Evolutionary conservation across 352 stramenopile genomes (phyloP).

Genomic region (Globisporangium echinulatum): DNA sequence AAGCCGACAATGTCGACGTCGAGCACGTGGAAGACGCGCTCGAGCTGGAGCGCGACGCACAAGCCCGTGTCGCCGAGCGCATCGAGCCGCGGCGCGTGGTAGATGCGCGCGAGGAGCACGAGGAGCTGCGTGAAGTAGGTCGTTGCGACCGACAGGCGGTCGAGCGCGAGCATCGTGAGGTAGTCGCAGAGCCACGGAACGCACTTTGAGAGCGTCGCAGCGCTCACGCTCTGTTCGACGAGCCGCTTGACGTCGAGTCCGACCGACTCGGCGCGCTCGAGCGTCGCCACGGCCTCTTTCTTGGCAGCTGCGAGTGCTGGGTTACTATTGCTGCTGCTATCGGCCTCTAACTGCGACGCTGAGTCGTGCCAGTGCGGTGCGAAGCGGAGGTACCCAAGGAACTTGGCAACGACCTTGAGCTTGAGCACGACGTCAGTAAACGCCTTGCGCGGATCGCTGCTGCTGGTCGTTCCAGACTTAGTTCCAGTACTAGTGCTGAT

Average conservation of each 20-base stretch:
- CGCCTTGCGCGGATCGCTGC: constrained; percentile 36
- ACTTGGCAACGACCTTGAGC: constrained; percentile 62
- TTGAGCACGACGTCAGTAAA: constrained; percentile 57
- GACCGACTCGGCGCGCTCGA: constrained; percentile 25
- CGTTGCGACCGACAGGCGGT: constrained; percentile 41
- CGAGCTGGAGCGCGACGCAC: constrained; percentile 54
- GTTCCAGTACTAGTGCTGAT: not conserved
- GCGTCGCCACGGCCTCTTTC: constrained; percentile 38
- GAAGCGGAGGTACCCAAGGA: constrained; percentile 59
- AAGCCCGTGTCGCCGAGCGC: constrained; percentile 43
- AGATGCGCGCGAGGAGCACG: constrained; percentile 32
- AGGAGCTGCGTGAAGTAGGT: constrained; percentile 46
- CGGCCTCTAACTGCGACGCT: constrained; percentile 10
- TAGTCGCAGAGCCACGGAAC: constrained; percentile 67
- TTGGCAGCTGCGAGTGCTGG: constrained; percentile 42
- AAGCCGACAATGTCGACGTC: constrained; percentile 19
- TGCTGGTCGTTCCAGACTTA: constrained; percentile 14
- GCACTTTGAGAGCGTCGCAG: constrained; percentile 41
- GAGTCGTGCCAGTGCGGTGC: constrained; percentile 54
- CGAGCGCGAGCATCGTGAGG: constrained; percentile 46
- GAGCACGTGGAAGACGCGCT: constrained; percentile 45
- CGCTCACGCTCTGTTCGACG: constrained; percentile 35
- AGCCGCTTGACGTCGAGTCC: constrained; percentile 39
- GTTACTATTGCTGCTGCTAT: constrained; percentile 21
- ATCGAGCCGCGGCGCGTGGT: constrained; percentile 37